Base-by-base conservation (phyloP, 805 yeast genomes). In the Saccharomyces jurei region DNA sequence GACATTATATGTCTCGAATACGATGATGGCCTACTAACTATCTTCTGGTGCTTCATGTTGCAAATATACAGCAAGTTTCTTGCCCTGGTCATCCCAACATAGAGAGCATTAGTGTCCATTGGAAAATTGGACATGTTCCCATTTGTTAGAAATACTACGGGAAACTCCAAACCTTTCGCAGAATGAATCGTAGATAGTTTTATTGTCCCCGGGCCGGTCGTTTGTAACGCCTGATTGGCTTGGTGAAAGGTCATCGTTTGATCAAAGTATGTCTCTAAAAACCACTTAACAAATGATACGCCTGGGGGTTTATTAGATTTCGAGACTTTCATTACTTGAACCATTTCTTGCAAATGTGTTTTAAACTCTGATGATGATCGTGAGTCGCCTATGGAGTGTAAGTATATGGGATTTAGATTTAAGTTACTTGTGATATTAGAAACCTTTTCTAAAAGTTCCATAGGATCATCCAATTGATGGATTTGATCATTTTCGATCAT, bases 141-240 rank as follows among this genome's bases (percentile, higher is more conserved):
- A 6, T 64, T 65, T 49, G 75, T 58, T 3, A 84, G 60, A 65
- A 86, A 85, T 1, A 84, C 89, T 11, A 84, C 73, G 0, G 90
- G 89, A 60, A 81, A 85, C 57, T 86, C 90, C 4, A 85, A 66
- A 0, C 94, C 92, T 60, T 87, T 87, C 1, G 91, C 82, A 0
- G 87, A 75, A 66, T 87, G 92, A 1, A 87, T 79, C 0, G 92
- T 87, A 0, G 89, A 81, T 1, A 86, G 59, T 51, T 81, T 81
- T 6, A 86, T 70, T 17, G 74, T 64, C 44, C 63, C 63, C 10
- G 50, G 32, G 17, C 48, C 55, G 25, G 22, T 17, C 13, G 44
- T 36, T 8, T 26, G 10, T 14, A 8, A 13, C 11, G 29, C 13
- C 41, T 21, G 17, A 17, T 22, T 29, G 1, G 26, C 30, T n/a